Percentiles rank a stretch among this genome's conserved stretches.
Conservation (phyloP, 768 basidiomycete species). For the Gelatoporia subvermispora region DNA sequence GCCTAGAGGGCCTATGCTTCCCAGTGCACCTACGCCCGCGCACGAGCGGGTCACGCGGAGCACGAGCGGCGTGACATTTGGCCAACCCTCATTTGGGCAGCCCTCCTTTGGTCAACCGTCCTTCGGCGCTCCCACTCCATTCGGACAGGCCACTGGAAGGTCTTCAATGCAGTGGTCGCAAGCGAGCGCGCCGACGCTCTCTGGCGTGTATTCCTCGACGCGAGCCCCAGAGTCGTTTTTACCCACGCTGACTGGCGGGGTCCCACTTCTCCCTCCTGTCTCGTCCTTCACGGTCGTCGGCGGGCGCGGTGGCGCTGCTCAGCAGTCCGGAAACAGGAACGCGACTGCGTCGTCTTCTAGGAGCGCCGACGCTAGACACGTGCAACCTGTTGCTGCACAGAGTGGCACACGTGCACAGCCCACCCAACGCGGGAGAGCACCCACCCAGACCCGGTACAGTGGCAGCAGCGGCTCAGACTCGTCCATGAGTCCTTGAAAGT, state of each 20-base stretch:
- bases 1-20: neutral
- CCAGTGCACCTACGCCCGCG: neutral
- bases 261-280: neutral
- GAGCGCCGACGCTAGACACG: too few species aligned
- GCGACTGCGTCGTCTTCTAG: too few species aligned
- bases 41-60: neutral
- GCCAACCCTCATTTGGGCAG: slow-evolving; percentile 13
- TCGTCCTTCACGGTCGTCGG: too few species aligned
- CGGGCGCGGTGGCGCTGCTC: too few species aligned
- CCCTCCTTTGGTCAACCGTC: slow-evolving; percentile 10
- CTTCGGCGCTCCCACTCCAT: slow-evolving; percentile 1
- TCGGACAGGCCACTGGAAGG: slow-evolving; percentile 2
- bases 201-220: neutral
- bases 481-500: too few species aligned
- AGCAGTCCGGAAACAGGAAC: too few species aligned
- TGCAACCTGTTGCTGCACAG: too few species aligned
- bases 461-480: too few species aligned
- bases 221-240: neutral
- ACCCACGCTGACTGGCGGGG: neutral
- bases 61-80: slow-evolving; percentile 4
- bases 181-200: neutral
- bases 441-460: too few species aligned
- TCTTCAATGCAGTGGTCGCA: neutral
- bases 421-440: too few species aligned
- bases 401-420: too few species aligned